Base-by-base conservation (phyloP, 441 rosid genomes). In the Syzygium malaccense region DNA sequence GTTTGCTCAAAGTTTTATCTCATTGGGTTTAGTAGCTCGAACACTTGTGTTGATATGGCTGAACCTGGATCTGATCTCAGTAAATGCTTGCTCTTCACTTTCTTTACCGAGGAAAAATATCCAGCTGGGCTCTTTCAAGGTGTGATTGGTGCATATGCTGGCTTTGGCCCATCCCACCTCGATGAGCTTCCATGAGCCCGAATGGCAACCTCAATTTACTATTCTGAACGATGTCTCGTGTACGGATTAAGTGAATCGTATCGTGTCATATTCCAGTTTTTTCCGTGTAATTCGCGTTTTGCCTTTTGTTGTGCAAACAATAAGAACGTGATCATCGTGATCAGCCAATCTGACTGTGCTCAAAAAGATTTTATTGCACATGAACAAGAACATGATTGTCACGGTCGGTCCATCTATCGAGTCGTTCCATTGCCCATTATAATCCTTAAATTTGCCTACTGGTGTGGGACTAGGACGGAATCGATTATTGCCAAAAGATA, bases 391-490 rank as follows among this genome's bases (percentile, higher is more conserved):
- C 33, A 62, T 6, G 71, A 62, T 62, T 18, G 37, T 62, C 37
- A 19, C 9, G 57, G 19, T 55, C 1, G 25, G 57, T 23, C 10
- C 20, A 18, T 55, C 23, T 26, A 58, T 58, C 15, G 30, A 58
- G 30, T 5, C 30, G 30, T 26, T 58, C 30, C 66, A 33, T 68
- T 20, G 26, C 14, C 48, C 0, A 19, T 19, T 33, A 45, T 19
- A 33, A 10, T 1, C 8, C 26, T 68, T n/a, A 68, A 33, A 68
- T 68, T 68, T 68, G 79, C 14, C 26, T 4, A 18, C 26, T 19
- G 14, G 4, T 18, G 20, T 0, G 2, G 48, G 80, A 33, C 0
- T 33, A 0, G 49, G 49, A 33, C 0, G 48, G 48, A 33, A 33
- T 33, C 8, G 7, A 68, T 15, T 33, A 68, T 13, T 0, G 1